Conservation (phyloP, 179 eudicot species). For the Pouteria campechiana region DNA sequence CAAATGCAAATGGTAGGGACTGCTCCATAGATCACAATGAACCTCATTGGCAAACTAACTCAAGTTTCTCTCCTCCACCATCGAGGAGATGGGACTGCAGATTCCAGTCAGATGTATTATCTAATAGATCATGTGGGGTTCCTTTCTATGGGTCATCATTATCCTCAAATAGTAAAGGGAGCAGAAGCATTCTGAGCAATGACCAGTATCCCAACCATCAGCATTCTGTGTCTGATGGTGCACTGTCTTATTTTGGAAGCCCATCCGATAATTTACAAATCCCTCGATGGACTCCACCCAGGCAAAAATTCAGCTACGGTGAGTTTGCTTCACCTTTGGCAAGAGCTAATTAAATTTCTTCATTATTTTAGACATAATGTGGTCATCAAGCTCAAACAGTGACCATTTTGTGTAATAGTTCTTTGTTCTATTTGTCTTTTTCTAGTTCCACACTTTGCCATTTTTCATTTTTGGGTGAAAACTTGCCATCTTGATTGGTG, state of each 20-base stretch:
- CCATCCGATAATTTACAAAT: background rate
- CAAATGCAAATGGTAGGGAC: conserved; percentile 1
- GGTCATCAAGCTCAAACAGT: too few species aligned
- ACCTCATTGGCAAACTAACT: conserved; percentile 6
- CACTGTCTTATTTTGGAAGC: background rate
- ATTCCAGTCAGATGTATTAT: conserved; percentile 1
- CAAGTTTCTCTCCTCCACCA: conserved; percentile 7
- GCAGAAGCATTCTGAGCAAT: background rate
- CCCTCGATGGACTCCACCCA: conserved; percentile 1
- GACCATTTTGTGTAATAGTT: too few species aligned
- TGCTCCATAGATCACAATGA: conserved; percentile 4
- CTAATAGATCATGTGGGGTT: too few species aligned
- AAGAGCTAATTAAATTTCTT: too few species aligned
- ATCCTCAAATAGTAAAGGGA: conserved; percentile 6
- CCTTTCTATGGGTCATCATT: background rate
- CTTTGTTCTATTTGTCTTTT: too few species aligned
- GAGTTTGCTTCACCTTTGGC: too few species aligned
- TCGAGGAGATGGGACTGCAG: conserved; percentile 7
- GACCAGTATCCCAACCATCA: conserved; percentile 6
- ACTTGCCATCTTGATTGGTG: too few species aligned
- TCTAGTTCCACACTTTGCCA: too few species aligned
- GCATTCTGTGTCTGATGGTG: conserved; percentile 4
- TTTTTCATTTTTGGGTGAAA: too few species aligned
- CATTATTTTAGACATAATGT: too few species aligned
- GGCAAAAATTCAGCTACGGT: background rate